Conservation (phyloP, 257 asterid genomes). For the Eustoma russellianum region DNA sequence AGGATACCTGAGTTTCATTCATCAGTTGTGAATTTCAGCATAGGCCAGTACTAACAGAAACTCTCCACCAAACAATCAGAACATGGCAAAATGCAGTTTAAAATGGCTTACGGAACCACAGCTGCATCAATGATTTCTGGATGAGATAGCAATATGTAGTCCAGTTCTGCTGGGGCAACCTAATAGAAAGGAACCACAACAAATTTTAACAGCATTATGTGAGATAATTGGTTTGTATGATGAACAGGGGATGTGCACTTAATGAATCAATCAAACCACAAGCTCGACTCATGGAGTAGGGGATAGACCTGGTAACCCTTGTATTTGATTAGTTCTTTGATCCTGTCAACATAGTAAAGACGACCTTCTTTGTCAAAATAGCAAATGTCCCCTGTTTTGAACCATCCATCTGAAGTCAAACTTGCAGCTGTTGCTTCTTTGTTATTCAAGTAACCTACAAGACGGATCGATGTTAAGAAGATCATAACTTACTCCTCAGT, state of each 20-base stretch:
- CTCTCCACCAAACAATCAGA: not conserved
- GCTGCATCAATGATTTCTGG: slow-evolving; percentile 47
- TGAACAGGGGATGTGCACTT: not conserved
- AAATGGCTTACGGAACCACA: slow-evolving; percentile 42
- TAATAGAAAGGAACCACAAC: slow-evolving; percentile 1
- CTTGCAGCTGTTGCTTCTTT: slow-evolving; percentile 44
- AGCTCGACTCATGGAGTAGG: not conserved
- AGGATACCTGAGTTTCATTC: slow-evolving; percentile 30
- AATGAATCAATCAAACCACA: not conserved
- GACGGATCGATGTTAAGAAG: too few relatives aligned
- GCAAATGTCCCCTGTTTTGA: slow-evolving; percentile 56
- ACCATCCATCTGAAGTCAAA: slow-evolving; percentile 49
- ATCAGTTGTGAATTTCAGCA: not conserved
- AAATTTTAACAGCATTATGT: not conserved
- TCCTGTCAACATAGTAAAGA: slow-evolving; percentile 48
- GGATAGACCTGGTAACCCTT: slow-evolving; percentile 48
- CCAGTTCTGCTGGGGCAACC: slow-evolving; percentile 63
- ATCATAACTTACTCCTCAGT: too few relatives aligned
- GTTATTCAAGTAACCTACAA: slow-evolving; percentile 43
- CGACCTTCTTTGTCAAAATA: slow-evolving; percentile 36
- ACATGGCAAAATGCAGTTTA: not conserved
- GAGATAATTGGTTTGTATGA: not conserved
- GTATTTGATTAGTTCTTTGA: slow-evolving; percentile 51
- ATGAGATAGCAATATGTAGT: slow-evolving; percentile 42
- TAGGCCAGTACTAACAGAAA: not conserved